Conservation (phyloP, 495 filamentous ascomycete species). For the Penicillium diatomitis region DNA sequence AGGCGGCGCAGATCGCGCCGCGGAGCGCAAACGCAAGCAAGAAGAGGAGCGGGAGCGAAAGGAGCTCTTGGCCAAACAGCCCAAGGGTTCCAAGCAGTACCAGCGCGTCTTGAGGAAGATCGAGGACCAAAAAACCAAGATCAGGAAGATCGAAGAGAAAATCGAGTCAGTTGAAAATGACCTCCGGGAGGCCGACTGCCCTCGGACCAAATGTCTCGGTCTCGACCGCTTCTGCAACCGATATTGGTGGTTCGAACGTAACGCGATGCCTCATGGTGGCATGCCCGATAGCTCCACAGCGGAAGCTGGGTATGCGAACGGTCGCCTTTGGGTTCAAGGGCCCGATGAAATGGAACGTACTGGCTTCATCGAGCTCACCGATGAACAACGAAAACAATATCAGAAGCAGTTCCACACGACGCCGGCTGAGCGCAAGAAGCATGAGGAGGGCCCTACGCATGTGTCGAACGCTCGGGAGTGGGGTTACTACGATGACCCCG, state of each 20-base stretch:
- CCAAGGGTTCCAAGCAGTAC: constrained; percentile 83
- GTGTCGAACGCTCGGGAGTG: constrained; percentile 73
- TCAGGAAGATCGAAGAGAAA: constrained; percentile 72
- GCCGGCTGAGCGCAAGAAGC: constrained; percentile 73
- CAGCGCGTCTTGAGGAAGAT: constrained; percentile 81
- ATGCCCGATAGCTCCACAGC: constrained; percentile 82
- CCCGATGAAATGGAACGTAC: constrained; percentile 81
- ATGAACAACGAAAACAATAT: constrained; percentile 54
- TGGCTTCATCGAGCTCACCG: constrained; percentile 71
- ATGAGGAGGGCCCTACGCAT: constrained; percentile 76
- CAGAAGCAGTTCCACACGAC: constrained; percentile 63
- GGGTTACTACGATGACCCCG: constrained; percentile 80
- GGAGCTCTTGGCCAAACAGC: constrained; percentile 68
- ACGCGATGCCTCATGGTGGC: constrained; percentile 93
- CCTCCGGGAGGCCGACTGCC: constrained; percentile 85
- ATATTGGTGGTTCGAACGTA: constrained; percentile 98
- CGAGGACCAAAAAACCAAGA: constrained; percentile 67
- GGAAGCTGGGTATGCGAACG: constrained; percentile 82
- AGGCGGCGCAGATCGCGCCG: constrained; percentile 65
- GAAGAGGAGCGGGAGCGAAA: constrained; percentile 73
- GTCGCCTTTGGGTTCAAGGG: constrained; percentile 91
- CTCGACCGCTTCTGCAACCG: constrained; percentile 96
- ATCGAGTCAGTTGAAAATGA: constrained; percentile 82
- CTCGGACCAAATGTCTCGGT: constrained; percentile 78
- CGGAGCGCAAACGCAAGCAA: constrained; percentile 74